Conservation (phyloP, 257 asterid species). For the Penstemon newberryi region DNA sequence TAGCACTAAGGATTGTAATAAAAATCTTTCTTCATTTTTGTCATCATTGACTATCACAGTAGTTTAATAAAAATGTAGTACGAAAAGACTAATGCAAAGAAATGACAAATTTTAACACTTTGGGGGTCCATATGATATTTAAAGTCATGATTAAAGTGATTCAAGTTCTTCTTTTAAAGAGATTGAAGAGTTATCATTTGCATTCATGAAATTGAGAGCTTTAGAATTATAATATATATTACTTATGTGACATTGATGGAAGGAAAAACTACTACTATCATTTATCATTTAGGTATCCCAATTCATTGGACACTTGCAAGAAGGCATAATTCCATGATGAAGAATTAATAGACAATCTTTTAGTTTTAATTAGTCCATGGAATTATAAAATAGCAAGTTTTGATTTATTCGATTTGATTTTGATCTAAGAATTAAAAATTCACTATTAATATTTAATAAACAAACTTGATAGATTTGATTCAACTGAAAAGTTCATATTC, state of each 20-base stretch:
- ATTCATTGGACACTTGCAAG: not conserved
- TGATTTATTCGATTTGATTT: too few relatives aligned
- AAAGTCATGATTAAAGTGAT: slow-evolving; percentile 47
- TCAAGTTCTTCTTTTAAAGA: slow-evolving; percentile 30
- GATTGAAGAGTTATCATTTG: slow-evolving; percentile 33
- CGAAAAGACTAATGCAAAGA: slow-evolving; percentile 26
- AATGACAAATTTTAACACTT: slow-evolving; percentile 30
- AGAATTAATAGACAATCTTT: not conserved
- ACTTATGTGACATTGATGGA: too few relatives aligned
- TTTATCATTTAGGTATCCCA: not conserved
- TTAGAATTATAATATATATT: slow-evolving; percentile 18
- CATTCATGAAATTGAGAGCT: slow-evolving; percentile 45
- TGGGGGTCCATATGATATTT: slow-evolving; percentile 43
- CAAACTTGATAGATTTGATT: too few relatives aligned
- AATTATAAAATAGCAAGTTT: too few relatives aligned
- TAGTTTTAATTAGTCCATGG: too few relatives aligned
- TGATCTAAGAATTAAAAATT: too few relatives aligned
- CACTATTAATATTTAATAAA: too few relatives aligned
- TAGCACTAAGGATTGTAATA: slow-evolving; percentile 51
- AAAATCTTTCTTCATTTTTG: slow-evolving; percentile 37
- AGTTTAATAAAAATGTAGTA: slow-evolving; percentile 28
- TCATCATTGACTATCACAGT: slow-evolving; percentile 73
- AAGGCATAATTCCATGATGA: not conserved
- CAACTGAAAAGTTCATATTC: too few relatives aligned
- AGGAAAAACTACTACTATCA: too few relatives aligned